Conservation (phyloP, 2,329 filamentous ascomycete genomes). For the Lecanicillium sp. region DNA sequence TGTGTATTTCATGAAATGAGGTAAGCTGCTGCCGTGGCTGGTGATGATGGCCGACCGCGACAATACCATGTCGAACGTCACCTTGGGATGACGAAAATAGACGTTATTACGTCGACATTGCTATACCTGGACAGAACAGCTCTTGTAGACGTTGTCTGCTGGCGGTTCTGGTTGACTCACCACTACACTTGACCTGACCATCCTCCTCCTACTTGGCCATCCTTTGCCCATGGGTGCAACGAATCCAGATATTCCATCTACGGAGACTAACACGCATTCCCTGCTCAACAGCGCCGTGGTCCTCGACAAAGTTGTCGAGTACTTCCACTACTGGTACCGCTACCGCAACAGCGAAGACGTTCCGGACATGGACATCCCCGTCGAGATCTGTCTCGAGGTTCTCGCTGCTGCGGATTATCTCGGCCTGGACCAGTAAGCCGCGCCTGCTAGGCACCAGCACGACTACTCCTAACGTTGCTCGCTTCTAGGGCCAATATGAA, state of each 20-base stretch:
- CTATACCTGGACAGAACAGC: constrained; percentile 37
- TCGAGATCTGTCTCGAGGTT: constrained; percentile 70
- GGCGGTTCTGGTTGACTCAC: constrained; percentile 40
- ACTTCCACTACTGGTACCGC: constrained; percentile 76
- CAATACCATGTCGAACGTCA: constrained; percentile 4
- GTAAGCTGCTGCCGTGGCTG: constrained; percentile 37
- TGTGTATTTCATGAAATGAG: constrained; percentile 67
- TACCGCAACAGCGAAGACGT: constrained; percentile 64
- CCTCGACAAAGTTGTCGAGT: constrained; percentile 75
- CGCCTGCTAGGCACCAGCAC: constrained; percentile 12
- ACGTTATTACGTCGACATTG: constrained; percentile 31
- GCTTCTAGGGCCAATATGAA: constrained; percentile 28
- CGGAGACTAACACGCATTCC: no score
- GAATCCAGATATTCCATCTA: no score
- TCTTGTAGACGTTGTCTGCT: constrained; percentile 10
- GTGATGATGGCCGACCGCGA: constrained; percentile 6
- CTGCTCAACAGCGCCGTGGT: constrained; percentile 52
- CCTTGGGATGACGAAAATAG: constrained; percentile 25
- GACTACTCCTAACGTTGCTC: constrained; percentile 19
- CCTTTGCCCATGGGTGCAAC: no score
- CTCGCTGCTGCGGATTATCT: constrained; percentile 72
- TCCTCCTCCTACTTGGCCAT: constrained; percentile 6
- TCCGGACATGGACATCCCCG: constrained; percentile 72
- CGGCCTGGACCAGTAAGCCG: constrained; percentile 50
- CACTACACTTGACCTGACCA: constrained; percentile 60